Evolutionary conservation across 352 stramenopile genomes (phyloP).

Genomic region (Nothophytophthora sp.): DNA sequence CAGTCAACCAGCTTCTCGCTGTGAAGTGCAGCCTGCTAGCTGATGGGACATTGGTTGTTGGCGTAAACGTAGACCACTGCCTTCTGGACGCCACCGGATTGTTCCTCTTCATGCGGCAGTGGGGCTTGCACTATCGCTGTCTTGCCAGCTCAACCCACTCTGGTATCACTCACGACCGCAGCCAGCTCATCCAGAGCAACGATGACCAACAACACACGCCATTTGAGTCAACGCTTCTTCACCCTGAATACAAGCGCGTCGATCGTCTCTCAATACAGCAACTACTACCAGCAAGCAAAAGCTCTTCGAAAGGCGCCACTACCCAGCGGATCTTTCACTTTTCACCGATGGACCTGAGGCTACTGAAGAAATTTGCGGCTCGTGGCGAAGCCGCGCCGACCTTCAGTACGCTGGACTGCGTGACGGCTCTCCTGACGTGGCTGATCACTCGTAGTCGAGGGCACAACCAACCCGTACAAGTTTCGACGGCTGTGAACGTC

Average conservation of each 20-base stretch:
- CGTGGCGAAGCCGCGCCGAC: not conserved
- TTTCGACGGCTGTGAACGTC: slow-evolving; percentile 12
- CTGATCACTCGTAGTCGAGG: slow-evolving; percentile 8
- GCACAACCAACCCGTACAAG: slow-evolving; percentile 1
- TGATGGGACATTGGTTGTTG: slow-evolving; percentile 2
- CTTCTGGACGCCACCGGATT: slow-evolving; percentile 6
- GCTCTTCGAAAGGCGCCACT: not conserved
- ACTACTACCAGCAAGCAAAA: not conserved
- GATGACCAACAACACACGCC: too few species aligned
- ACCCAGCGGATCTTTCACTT: slow-evolving; percentile 5
- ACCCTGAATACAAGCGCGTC: slow-evolving; percentile 4
- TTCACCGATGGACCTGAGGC: not conserved
- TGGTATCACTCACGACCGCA: not conserved
- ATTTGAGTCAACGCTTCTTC: not conserved
- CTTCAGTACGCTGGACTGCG: slow-evolving; percentile 13
- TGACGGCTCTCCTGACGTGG: slow-evolving; percentile 7
- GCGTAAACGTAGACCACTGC: slow-evolving; percentile 7
- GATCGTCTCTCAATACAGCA: slow-evolving; percentile 2
- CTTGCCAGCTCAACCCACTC: not conserved
- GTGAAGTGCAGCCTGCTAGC: slow-evolving; percentile 10
- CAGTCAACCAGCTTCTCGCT: not conserved
- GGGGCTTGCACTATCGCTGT: not conserved
- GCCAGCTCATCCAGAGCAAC: not conserved
- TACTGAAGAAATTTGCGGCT: slow-evolving; percentile 5
- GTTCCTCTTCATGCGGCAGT: slow-evolving; percentile 1